Evolutionary conservation across 768 basidiomycete genomes (phyloP), one percentile per base, ranked within the genome.

Genomic region (Leccinum obscurum): DNA sequence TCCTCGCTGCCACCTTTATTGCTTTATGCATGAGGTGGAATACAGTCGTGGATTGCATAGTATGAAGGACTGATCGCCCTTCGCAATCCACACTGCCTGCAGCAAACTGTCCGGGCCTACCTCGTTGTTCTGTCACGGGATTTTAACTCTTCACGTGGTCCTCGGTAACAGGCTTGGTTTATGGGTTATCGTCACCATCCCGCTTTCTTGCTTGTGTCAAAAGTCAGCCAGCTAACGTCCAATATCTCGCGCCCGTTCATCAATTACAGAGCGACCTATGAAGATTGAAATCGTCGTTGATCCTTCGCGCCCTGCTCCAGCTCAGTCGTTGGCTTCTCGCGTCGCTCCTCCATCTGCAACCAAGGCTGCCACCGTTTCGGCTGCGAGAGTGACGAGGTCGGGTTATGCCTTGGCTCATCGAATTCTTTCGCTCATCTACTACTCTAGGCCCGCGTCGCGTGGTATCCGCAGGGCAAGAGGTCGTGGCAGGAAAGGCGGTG

Each of bases 201-300:
- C 78, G 37, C 71, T 74, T 71, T 70, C 71, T 68, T 70, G 68
- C 74, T 70, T 69, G 63, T 68, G 58, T 67, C 71, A 66, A 68
- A 68, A 66, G 69, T 72, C 72, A 70, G 62, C 71, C 74, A 66
- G 68, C 73, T 75, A 64, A 72, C 57, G 61, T 67, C 69, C 63
- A 72, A 71, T 76, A 64, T 76, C 68, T 41, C 59, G 69, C 78
- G 61, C 59, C 54, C 74, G 64, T 70, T 64, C 68, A 61, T 66
- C 73, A 66, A 70, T 73, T 76, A 76, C 71, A 98, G 96, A 92
- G 83, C 92, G 92, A 66, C 92, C 93, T 20, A 97, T 98, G 95
- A 96, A 95, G 83, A 95, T 98, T 64, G 96, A 99, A 82, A 93
- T 98, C 64, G 86, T 98, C 49, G 83, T 96, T 72, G 93, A 96